These are phyloP conservation scores for Penicillium fimorum DNA, from an alignment of 495 filamentous ascomycete genomes.

Conservation along the genomic window DNA sequence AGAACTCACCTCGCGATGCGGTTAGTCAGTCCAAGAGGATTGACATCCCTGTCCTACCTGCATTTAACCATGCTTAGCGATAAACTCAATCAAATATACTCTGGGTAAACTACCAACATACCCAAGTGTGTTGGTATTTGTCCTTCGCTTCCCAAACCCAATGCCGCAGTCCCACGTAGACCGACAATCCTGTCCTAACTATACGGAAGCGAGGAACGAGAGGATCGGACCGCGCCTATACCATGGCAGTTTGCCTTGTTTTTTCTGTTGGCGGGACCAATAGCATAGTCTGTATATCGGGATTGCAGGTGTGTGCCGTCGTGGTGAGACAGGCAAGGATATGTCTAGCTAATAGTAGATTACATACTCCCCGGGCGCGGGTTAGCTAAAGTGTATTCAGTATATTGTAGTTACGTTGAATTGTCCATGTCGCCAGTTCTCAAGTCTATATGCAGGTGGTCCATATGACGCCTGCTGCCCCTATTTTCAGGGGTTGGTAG, in stretches of 20 bases:
- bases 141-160: not conserved
- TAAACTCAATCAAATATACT: not conserved
- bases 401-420: not conserved
- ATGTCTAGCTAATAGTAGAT: not conserved
- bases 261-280: not conserved
- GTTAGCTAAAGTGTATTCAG: not conserved
- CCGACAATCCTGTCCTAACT: not conserved
- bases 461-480: not conserved
- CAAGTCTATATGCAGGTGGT: conserved; percentile 1
- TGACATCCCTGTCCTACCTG: not conserved
- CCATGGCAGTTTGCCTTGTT: not conserved
- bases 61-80: not conserved
- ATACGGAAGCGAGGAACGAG: conserved; percentile 5
- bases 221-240: conserved; percentile 5
- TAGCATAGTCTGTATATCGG: not conserved
- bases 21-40: not conserved
- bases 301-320: not conserved
- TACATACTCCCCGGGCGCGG: not conserved
- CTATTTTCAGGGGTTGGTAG: not conserved
- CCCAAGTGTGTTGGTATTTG: not conserved
- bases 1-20: not conserved
- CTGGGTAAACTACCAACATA: not conserved
- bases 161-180: not conserved
- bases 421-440: not conserved
- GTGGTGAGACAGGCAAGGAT: conserved; percentile 1